Conservation (phyloP, 305 asterid species). For the Fraxinus latifolia region DNA sequence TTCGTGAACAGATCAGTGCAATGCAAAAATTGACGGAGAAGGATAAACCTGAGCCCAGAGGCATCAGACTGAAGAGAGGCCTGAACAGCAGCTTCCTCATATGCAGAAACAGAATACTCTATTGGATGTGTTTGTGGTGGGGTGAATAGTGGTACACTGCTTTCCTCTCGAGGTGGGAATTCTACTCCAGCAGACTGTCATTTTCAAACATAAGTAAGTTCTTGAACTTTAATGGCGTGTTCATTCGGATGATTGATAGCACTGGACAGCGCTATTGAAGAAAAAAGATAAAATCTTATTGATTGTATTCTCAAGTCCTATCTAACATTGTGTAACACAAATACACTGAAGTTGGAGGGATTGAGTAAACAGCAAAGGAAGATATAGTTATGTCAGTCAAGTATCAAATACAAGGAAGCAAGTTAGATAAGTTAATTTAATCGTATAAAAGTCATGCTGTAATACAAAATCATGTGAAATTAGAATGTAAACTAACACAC, state of each 20-base stretch:
- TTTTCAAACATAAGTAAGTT: conserved; percentile 21
- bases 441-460: not conserved
- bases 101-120: conserved; percentile 49
- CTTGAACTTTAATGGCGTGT: not conserved
- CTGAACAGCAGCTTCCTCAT: conserved; percentile 91
- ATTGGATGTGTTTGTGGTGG: conserved; percentile 94
- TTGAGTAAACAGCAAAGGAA: not conserved
- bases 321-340: not conserved
- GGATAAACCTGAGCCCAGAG: conserved; percentile 82
- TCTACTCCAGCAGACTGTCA: conserved; percentile 82
- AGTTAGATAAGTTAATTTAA: not conserved
- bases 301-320: not conserved
- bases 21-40: not conserved
- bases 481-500: not conserved
- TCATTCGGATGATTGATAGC: not conserved
- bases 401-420: not conserved
- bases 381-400: not conserved
- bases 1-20: not conserved
- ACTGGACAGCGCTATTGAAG: not conserved
- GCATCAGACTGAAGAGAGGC: conserved; percentile 86
- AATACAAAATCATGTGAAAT: not conserved
- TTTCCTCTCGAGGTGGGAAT: conserved; percentile 88
- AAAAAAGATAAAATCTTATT: too few species aligned
- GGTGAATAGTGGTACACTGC: conserved; percentile 81
- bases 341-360: not conserved